Evolutionary conservation across 257 asterid genomes (phyloP).

Genomic region (Pogostemon cablin): DNA sequence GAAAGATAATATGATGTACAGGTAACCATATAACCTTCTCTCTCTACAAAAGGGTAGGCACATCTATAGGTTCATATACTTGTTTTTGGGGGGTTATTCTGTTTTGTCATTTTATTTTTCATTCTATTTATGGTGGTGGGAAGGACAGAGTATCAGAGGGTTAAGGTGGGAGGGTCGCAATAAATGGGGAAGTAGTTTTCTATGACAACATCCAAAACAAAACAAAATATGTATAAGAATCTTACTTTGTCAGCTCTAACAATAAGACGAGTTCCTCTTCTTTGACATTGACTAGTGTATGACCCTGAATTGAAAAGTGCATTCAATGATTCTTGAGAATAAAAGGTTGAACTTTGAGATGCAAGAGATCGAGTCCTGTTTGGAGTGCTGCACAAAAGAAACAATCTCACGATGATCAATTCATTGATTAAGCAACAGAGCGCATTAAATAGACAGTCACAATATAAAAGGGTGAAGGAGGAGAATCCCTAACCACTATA

Average conservation of each 20-base stretch:
- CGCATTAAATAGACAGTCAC: not conserved
- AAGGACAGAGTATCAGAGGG: not conserved
- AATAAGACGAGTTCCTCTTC: constrained; percentile 62
- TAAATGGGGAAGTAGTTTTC: constrained; percentile 1
- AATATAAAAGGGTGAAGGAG: not conserved
- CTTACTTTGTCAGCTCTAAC: constrained; percentile 92
- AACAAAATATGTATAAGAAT: not conserved
- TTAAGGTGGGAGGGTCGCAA: not conserved
- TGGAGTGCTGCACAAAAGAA: constrained; percentile 54
- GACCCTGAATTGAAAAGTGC: constrained; percentile 54
- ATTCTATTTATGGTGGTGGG: not conserved
- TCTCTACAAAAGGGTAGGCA: not conserved
- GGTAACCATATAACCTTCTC: not conserved
- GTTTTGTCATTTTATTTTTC: not conserved
- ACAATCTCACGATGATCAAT: constrained; percentile 24
- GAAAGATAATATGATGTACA: not conserved
- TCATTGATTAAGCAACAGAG: constrained; percentile 15
- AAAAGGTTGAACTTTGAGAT: constrained; percentile 64
- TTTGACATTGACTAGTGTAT: constrained; percentile 43
- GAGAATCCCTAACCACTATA: not conserved
- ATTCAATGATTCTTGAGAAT: constrained; percentile 59
- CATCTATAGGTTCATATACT: not conserved
- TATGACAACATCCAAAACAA: constrained; percentile 2
- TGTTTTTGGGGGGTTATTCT: not conserved
- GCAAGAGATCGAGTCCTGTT: constrained; percentile 57